Evolutionary conservation across 805 yeast genomes (phyloP).

Genomic region (Metschnikowia vanudenii): DNA sequence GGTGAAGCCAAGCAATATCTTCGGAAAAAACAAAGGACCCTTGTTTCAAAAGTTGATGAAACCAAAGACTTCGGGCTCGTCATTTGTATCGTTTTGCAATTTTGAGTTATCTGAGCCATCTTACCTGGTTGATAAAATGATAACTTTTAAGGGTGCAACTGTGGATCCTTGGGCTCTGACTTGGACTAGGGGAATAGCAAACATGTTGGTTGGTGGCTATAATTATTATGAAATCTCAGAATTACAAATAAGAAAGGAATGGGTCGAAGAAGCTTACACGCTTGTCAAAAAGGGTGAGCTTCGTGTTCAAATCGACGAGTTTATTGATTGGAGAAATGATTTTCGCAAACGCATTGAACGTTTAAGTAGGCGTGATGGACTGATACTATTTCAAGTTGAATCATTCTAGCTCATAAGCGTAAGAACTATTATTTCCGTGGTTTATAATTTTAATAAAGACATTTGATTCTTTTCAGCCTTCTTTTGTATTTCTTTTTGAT

Average conservation of each 20-base stretch:
- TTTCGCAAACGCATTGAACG: slow-evolving; percentile 28
- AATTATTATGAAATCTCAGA: slow-evolving; percentile 36
- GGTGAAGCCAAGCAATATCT: slow-evolving; percentile 17
- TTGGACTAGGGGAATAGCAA: slow-evolving; percentile 36
- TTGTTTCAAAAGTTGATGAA: slow-evolving; percentile 36
- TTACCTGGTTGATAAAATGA: slow-evolving; percentile 32
- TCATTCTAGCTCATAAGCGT: slow-evolving; percentile 24
- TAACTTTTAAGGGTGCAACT: slow-evolving; percentile 19
- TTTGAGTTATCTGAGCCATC: slow-evolving; percentile 31
- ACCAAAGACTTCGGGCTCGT: slow-evolving; percentile 34
- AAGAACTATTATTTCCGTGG: not conserved
- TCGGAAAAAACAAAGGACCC: slow-evolving; percentile 30
- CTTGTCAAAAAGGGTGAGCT: slow-evolving; percentile 28
- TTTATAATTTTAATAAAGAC: not conserved
- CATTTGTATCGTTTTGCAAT: slow-evolving; percentile 37
- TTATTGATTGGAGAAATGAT: slow-evolving; percentile 39
- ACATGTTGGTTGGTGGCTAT: slow-evolving; percentile 28
- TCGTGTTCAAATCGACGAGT: slow-evolving; percentile 31
- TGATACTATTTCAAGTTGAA: slow-evolving; percentile 37
- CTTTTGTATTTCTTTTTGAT: not conserved
- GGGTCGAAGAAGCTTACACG: slow-evolving; percentile 36
- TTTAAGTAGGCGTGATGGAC: slow-evolving; percentile 31
- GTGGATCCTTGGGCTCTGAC: slow-evolving; percentile 36
- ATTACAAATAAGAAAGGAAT: slow-evolving; percentile 25
- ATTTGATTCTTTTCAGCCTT: not conserved